These are phyloP conservation scores for Phytophthora syringae DNA, from an alignment of 352 stramenopile genomes.

Conservation along the genomic window DNA sequence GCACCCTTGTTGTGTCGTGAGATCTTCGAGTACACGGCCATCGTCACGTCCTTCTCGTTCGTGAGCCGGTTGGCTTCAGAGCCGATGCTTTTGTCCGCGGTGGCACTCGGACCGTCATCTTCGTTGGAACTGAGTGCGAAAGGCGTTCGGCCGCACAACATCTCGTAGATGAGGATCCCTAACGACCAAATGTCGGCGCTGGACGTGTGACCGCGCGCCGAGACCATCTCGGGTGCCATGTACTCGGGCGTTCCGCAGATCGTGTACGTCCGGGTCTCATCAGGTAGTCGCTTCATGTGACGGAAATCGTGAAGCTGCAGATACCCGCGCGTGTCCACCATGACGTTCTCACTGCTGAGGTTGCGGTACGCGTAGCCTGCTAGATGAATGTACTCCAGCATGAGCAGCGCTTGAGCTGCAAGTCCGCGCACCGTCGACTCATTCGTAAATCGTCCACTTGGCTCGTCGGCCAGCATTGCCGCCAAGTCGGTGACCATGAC, in stretches of 20 bases:
- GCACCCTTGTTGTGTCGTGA: constrained; percentile 72
- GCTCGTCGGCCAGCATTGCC: constrained; percentile 65
- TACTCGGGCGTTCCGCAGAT: constrained; percentile 91
- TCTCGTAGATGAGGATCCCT: constrained; percentile 88
- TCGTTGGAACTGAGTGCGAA: constrained; percentile 47
- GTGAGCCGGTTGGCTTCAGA: constrained; percentile 29
- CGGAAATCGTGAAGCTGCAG: constrained; percentile 88
- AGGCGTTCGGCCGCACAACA: constrained; percentile 86
- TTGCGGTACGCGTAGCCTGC: constrained; percentile 84
- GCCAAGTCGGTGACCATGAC: constrained; percentile 74
- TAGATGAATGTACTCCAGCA: constrained; percentile 88
- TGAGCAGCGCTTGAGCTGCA: constrained; percentile 75
- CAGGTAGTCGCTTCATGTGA: constrained; percentile 85
- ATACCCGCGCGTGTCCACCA: constrained; percentile 82
- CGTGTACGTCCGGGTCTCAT: constrained; percentile 86
- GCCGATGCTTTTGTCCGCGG: constrained; percentile 59
- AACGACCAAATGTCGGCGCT: constrained; percentile 88
- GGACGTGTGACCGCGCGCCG: constrained; percentile 75
- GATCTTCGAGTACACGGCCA: constrained; percentile 90
- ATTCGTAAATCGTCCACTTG: constrained; percentile 50
- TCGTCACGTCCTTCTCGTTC: constrained; percentile 83
- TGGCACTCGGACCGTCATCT: constrained; percentile 3
- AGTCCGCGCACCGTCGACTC: constrained; percentile 66
- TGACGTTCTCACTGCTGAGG: constrained; percentile 86
- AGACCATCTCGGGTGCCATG: constrained; percentile 91